phyloP scores from a whole-genome alignment of 768 basidiomycete genomes.

The Porphyrellus cyaneotinctus region DNA sequence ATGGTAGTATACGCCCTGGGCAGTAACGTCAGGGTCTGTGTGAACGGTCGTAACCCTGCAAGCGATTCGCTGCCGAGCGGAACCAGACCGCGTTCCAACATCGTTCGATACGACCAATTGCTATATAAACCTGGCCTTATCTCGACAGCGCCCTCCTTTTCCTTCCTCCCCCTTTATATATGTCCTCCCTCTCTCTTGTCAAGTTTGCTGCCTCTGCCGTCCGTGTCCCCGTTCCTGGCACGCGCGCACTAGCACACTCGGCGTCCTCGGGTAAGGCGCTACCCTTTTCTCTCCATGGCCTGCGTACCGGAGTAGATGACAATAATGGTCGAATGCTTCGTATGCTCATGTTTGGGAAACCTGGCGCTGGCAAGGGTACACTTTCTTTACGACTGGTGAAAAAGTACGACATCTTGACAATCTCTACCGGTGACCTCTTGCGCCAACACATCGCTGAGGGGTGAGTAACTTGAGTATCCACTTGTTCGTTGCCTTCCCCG shows the following conservation, averaged over 20 bases:
- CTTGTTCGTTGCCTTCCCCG: background rate
- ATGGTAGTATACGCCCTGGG: no score
- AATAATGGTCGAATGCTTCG: constrained; percentile 32
- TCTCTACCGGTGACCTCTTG: constrained; percentile 84
- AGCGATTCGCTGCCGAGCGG: constrained; percentile 2
- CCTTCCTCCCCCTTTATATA: constrained; percentile 3
- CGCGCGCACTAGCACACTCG: constrained; percentile 31
- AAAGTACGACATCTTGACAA: constrained; percentile 72
- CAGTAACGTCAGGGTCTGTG: constrained; percentile 1
- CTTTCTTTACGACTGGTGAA: constrained; percentile 68
- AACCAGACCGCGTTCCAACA: constrained; percentile 10
- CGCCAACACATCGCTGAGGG: constrained; percentile 76
- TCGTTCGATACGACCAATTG: constrained; percentile 13
- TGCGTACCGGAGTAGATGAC: constrained; percentile 30
- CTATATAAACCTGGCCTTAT: constrained; percentile 18
- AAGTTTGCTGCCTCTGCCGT: constrained; percentile 11
- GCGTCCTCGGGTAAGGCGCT: constrained; percentile 38
- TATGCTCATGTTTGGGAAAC: constrained; percentile 58
- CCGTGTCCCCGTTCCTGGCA: constrained; percentile 12
- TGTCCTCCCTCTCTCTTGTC: constrained; percentile 18
- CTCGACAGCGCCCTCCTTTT: background rate
- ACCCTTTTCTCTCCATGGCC: constrained; percentile 48
- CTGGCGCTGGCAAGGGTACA: constrained; percentile 82
- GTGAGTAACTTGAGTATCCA: constrained; percentile 7
- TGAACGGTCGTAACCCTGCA: background rate